A percentile compares a stretch with the other conserved stretches of the same genome.
Evolutionary conservation across 208 protist species (phyloP).

Genomic region (Crithidia brevicula): DNA sequence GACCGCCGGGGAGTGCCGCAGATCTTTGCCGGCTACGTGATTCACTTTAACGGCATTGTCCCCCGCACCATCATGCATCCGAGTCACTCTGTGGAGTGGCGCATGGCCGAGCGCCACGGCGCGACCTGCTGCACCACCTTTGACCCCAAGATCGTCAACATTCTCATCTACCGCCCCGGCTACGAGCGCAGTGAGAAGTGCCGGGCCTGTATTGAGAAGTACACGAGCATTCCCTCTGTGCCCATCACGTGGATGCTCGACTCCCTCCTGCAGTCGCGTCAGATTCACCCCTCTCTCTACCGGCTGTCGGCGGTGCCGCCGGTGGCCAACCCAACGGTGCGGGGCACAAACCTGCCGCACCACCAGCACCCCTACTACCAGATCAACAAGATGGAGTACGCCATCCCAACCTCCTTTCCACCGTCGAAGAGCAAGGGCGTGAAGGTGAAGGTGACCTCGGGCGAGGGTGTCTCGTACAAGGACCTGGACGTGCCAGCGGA

Average conservation of each 20-base stretch:
- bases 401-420: conserved; percentile 74
- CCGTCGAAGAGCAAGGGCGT: conserved; percentile 16
- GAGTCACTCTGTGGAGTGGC: conserved; percentile 90
- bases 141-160: conserved; percentile 60
- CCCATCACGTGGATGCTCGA: conserved; percentile 90
- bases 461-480: conserved; percentile 30
- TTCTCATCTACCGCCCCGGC: conserved; percentile 83
- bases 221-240: conserved; percentile 58
- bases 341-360: conserved; percentile 72
- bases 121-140: conserved; percentile 69
- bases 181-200: conserved; percentile 93
- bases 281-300: conserved; percentile 81
- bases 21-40: conserved; percentile 80
- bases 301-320: conserved; percentile 68
- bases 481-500: conserved; percentile 21
- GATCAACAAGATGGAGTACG: conserved; percentile 83
- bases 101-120: conserved; percentile 90
- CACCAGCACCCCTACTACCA: conserved; percentile 89
- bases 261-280: conserved; percentile 86
- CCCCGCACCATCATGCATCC: conserved; percentile 81
- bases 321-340: conserved; percentile 73
- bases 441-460: conserved; percentile 21
- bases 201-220: conserved; percentile 64
- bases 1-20: conserved; percentile 76
- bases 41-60: conserved; percentile 93